Percentiles rank a stretch among this genome's conserved stretches.
Conservation (phyloP, 192 early-diverging fungal genomes). For the Spizellomyces sp. region DNA sequence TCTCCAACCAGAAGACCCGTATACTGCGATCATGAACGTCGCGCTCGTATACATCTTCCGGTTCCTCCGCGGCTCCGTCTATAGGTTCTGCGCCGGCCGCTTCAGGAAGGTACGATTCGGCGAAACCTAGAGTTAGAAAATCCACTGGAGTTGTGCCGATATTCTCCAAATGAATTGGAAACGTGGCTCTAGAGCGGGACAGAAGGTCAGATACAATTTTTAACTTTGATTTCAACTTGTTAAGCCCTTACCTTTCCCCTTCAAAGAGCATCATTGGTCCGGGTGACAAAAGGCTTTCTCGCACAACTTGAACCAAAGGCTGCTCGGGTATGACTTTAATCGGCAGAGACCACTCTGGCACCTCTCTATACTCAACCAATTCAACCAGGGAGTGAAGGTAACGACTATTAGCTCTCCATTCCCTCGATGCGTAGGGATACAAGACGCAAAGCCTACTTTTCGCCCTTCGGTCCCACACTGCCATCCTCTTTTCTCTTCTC, state of each 20-base stretch:
- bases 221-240: background rate
- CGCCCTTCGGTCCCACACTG: background rate
- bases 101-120: slow-evolving; percentile 34
- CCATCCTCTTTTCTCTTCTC: background rate
- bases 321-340: slow-evolving; percentile 67
- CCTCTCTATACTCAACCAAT: background rate
- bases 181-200: slow-evolving; percentile 48
- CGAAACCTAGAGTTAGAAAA: slow-evolving; percentile 57
- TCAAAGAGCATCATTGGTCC: slow-evolving; percentile 81
- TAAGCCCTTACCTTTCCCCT: slow-evolving; percentile 66
- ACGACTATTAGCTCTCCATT: no score
- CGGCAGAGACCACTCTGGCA: slow-evolving; percentile 40
- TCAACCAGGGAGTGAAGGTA: no score
- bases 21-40: slow-evolving; percentile 66
- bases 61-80: slow-evolving; percentile 44
- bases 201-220: background rate
- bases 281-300: slow-evolving; percentile 57
- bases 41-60: slow-evolving; percentile 77
- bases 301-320: slow-evolving; percentile 65
- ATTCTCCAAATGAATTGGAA: slow-evolving; percentile 71
- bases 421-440: no score
- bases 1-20: slow-evolving; percentile 49
- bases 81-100: slow-evolving; percentile 39
- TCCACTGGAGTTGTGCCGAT: slow-evolving; percentile 73
- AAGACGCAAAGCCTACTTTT: no score